These are phyloP conservation scores for Didymella glomerata DNA, from an alignment of 2,329 filamentous ascomycete genomes.

Conservation along the genomic window DNA sequence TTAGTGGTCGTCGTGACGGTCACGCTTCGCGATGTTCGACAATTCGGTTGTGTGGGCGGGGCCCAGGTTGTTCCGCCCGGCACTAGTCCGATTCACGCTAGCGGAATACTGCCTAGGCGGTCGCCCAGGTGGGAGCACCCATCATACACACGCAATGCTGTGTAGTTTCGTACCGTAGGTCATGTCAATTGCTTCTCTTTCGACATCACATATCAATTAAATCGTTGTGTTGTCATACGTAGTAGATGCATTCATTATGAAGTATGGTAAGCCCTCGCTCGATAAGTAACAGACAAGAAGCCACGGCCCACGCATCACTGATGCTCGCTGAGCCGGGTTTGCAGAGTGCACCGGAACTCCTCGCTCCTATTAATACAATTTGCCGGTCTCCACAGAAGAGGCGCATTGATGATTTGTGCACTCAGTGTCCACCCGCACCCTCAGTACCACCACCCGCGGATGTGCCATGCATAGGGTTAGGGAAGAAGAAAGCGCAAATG, in stretches of 20 bases:
- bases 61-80: not conserved
- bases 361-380: not conserved
- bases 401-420: too few species aligned
- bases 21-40: constrained; percentile 4
- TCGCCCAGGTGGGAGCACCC: too few species aligned
- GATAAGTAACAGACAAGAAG: constrained; percentile 22
- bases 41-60: constrained; percentile 28
- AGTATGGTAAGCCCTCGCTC: constrained; percentile 22
- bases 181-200: not conserved
- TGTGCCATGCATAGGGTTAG: constrained; percentile 53
- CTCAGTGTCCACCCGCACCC: constrained; percentile 32
- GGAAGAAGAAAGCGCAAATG: constrained; percentile 69
- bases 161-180: not conserved
- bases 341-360: not conserved
- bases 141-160: not conserved
- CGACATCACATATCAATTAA: not conserved
- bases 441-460: constrained; percentile 18
- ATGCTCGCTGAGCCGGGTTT: constrained; percentile 13
- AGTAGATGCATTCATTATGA: not conserved
- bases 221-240: not conserved
- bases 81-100: constrained; percentile 11
- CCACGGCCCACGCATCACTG: constrained; percentile 7
- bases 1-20: constrained; percentile 41
- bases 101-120: not conserved
- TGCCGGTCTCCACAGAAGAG: not conserved